Evolutionary conservation across 2,329 filamentous ascomycete species (phyloP).

Genomic region (Hymenoscyphus scutula): DNA sequence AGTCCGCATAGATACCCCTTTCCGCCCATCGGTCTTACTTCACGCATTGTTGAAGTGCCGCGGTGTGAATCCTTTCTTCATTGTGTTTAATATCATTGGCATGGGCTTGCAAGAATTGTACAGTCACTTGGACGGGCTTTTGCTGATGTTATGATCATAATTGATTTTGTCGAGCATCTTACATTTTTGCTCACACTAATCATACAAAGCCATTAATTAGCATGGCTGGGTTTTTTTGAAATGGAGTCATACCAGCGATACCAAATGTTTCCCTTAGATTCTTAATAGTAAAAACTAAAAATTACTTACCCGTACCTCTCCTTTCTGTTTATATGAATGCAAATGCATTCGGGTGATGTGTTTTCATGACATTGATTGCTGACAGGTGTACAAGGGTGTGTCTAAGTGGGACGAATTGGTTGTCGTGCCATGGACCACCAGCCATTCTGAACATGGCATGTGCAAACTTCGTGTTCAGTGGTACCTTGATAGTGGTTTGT

Average conservation of each 20-base stretch:
- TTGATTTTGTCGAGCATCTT: conserved; percentile 9
- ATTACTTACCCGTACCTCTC: neutral
- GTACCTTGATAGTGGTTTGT: too few relatives aligned
- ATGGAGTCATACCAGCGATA: conserved; percentile 16
- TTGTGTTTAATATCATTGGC: conserved; percentile 17
- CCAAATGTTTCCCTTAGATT: conserved; percentile 16
- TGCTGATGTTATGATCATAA: conserved; percentile 7
- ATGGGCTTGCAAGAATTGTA: conserved; percentile 15
- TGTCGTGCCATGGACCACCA: too few relatives aligned
- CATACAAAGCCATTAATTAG: neutral
- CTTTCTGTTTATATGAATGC: neutral
- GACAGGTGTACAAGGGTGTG: too few relatives aligned
- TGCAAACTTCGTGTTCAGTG: too few relatives aligned
- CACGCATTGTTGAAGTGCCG: conserved; percentile 6
- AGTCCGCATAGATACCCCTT: conserved; percentile 60
- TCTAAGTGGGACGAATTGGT: too few relatives aligned
- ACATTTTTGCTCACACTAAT: neutral
- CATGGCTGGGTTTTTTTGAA: conserved; percentile 7
- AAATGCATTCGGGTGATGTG: too few relatives aligned
- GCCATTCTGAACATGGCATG: too few relatives aligned
- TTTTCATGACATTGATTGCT: too few relatives aligned
- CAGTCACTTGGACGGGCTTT: conserved; percentile 12
- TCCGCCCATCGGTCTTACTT: neutral
- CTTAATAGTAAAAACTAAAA: conserved; percentile 12
- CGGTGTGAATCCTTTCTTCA: conserved; percentile 7